Conservation (phyloP, 2,329 filamentous ascomycete genomes). For the Aspergillus quadricinctus region DNA sequence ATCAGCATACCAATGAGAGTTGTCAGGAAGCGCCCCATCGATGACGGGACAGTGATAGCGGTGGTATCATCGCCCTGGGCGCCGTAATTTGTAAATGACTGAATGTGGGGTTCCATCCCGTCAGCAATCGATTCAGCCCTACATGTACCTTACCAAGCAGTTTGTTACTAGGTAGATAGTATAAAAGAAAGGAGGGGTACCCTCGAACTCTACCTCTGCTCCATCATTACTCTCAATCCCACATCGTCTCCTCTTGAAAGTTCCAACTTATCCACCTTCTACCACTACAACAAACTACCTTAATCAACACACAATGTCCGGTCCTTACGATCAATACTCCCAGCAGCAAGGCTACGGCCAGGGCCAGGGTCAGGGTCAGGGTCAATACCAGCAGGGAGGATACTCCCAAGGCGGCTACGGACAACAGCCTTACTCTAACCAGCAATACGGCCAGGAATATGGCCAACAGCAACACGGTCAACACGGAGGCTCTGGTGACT, state of each 20-base stretch:
- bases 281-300: not conserved
- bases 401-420: constrained; percentile 20
- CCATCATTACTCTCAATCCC: not conserved
- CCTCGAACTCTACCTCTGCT: constrained; percentile 1
- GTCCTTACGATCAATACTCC: constrained; percentile 24
- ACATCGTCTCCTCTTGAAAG: constrained; percentile 2
- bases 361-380: constrained; percentile 21
- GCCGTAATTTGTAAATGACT: not conserved
- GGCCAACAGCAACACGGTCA: constrained; percentile 14
- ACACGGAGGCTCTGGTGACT: constrained; percentile 12
- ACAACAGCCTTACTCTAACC: constrained; percentile 25
- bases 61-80: constrained; percentile 6
- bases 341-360: constrained; percentile 19
- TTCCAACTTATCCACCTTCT: not conserved
- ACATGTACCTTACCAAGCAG: not conserved
- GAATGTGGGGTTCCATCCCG: not conserved
- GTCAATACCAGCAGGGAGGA: constrained; percentile 19
- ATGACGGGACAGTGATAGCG: constrained; percentile 4
- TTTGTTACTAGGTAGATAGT: not conserved
- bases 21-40: not conserved
- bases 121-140: not conserved
- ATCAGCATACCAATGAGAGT: not conserved
- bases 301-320: constrained; percentile 19
- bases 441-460: constrained; percentile 19
- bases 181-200: constrained; percentile 9